Evolutionary conservation across 2,329 filamentous ascomycete genomes (phyloP).

Genomic region (Pseudogymnoascus sp.): DNA sequence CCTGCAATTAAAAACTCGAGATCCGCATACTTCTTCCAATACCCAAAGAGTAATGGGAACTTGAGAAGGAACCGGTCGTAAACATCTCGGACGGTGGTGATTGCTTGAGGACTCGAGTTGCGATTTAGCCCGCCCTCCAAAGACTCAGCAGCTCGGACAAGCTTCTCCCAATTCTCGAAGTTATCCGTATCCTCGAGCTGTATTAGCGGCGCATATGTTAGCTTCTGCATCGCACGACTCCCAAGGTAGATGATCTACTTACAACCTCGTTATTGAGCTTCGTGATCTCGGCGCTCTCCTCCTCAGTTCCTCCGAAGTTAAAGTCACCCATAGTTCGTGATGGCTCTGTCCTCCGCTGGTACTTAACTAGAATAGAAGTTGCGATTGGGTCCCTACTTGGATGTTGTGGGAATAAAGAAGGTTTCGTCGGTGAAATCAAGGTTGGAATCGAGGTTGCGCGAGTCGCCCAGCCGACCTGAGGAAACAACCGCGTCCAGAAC

Average conservation of each 20-base stretch:
- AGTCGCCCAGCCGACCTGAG: background rate
- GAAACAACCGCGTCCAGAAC: constrained; percentile 1
- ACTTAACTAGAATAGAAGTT: background rate
- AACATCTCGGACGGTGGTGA: constrained; percentile 74
- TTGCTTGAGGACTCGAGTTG: constrained; percentile 90
- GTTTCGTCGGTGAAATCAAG: background rate
- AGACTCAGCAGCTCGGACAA: constrained; percentile 71
- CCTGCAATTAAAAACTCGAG: constrained; percentile 95
- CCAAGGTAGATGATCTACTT: constrained; percentile 31
- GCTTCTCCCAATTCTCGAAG: constrained; percentile 91
- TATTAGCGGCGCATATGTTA: constrained; percentile 14
- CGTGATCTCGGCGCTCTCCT: constrained; percentile 74
- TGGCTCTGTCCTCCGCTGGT: background rate
- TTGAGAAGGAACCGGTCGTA: constrained; percentile 92
- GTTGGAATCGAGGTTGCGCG: constrained; percentile 2
- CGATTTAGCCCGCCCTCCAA: constrained; percentile 91
- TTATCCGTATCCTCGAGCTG: constrained; percentile 63
- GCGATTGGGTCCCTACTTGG: background rate
- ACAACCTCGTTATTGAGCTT: constrained; percentile 73
- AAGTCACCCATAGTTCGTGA: constrained; percentile 56
- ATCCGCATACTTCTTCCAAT: constrained; percentile 99
- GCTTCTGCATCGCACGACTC: constrained; percentile 6
- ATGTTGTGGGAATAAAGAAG: background rate
- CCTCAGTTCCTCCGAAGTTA: constrained; percentile 64
- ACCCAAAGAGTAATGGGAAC: constrained; percentile 91